These are phyloP conservation scores for Exophiala viscosa DNA, from an alignment of 2,329 filamentous ascomycete genomes.

Conservation along the genomic window DNA sequence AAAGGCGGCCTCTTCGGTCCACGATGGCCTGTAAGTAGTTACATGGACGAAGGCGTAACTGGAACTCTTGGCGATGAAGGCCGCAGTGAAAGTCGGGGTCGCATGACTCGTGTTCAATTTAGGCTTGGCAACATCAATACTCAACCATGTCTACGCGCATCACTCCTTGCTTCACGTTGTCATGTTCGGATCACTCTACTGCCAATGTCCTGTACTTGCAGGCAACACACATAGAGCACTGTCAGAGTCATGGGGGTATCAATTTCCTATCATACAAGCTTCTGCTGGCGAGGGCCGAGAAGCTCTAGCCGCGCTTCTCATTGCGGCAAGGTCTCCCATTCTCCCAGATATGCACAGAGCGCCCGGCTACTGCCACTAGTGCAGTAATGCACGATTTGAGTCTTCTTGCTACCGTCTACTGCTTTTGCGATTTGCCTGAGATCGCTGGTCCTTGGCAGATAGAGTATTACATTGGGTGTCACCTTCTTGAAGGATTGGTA, in stretches of 20 bases:
- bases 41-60: not conserved
- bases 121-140: not conserved
- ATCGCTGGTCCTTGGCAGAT: slow-evolving; percentile 80
- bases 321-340: slow-evolving; percentile 17
- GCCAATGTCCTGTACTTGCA: too few relatives aligned
- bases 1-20: too few relatives aligned
- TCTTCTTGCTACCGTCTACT: slow-evolving; percentile 50
- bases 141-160: not conserved
- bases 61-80: slow-evolving; percentile 7
- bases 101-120: slow-evolving; percentile 13
- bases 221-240: too few relatives aligned
- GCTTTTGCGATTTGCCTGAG: slow-evolving; percentile 68
- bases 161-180: too few relatives aligned
- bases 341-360: slow-evolving; percentile 57
- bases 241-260: not conserved
- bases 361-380: slow-evolving; percentile 84
- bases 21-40: not conserved
- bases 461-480: slow-evolving; percentile 63
- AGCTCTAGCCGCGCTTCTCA: not conserved
- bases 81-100: not conserved
- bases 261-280: not conserved
- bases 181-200: too few relatives aligned
- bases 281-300: not conserved
- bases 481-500: slow-evolving; percentile 57
- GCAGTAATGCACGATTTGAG: slow-evolving; percentile 84